These are phyloP conservation scores for Populus simonii DNA, from an alignment of 345 rosid species.

Conservation along the genomic window DNA sequence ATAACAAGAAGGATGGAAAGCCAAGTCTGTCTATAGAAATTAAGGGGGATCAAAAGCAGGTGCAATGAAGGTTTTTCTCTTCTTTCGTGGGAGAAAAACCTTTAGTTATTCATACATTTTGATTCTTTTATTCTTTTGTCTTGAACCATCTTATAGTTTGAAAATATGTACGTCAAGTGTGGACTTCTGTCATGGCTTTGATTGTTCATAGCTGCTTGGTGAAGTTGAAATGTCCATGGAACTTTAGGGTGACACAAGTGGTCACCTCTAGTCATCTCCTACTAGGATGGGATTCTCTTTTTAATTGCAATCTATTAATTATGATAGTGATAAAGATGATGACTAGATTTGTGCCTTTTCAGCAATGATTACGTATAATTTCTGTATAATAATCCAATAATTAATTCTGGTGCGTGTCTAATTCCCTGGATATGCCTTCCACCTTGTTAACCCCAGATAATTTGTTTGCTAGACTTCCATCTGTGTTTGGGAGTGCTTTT, in stretches of 20 bases:
- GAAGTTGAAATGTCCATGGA: not conserved
- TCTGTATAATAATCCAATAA: not conserved
- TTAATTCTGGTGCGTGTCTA: not conserved
- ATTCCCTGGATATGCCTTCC: not conserved
- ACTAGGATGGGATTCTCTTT: not conserved
- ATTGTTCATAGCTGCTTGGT: slow-evolving; percentile 3
- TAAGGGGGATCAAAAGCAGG: slow-evolving; percentile 14
- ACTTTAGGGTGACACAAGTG: not conserved
- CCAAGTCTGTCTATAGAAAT: slow-evolving; percentile 27
- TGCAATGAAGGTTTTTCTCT: slow-evolving; percentile 9
- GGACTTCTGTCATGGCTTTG: not conserved
- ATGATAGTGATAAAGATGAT: not conserved
- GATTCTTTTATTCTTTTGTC: slow-evolving; percentile 3
- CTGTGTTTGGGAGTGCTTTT: too few relatives aligned
- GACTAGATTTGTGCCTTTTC: not conserved
- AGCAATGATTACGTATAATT: not conserved
- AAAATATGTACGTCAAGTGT: not conserved
- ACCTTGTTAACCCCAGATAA: not conserved
- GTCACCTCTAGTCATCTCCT: not conserved
- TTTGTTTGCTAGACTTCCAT: not conserved
- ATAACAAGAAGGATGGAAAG: slow-evolving; percentile 49
- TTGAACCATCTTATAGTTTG: not conserved
- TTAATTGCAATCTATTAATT: not conserved
- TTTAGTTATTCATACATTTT: not conserved
- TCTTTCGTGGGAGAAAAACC: not conserved